Evolutionary conservation across 169 alveolate genomes (phyloP).

Genomic region (Plasmodium chabaudi): DNA sequence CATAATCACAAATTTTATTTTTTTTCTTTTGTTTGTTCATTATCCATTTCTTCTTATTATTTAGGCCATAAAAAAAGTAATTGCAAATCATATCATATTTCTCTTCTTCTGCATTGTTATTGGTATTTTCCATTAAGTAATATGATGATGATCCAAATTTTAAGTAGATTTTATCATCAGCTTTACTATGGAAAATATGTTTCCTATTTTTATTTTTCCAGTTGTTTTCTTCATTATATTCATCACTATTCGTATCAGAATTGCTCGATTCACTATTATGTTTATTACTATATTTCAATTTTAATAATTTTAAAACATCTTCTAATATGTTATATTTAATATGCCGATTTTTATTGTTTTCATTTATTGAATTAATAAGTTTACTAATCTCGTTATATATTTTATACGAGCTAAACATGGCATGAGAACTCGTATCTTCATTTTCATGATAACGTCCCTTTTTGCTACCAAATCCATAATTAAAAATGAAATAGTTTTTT

Average conservation of each 20-base stretch:
- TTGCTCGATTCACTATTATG: neutral
- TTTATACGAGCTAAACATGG: constrained; percentile 29
- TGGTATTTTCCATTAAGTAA: neutral
- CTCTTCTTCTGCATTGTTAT: neutral
- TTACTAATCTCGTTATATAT: constrained; percentile 24
- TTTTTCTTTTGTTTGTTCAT: neutral
- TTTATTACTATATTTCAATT: neutral
- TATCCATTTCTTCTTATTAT: neutral
- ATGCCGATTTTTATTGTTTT: neutral
- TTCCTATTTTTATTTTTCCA: neutral
- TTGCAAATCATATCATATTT: constrained; percentile 18
- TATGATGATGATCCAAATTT: constrained; percentile 2
- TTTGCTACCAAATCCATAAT: constrained; percentile 46
- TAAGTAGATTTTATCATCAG: constrained; percentile 15
- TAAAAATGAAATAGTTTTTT: constrained; percentile 28
- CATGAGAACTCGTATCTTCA: constrained; percentile 70
- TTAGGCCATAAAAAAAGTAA: constrained; percentile 11
- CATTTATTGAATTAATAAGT: neutral
- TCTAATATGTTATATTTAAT: constrained; percentile 23
- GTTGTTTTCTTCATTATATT: neutral
- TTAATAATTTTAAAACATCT: constrained; percentile 11
- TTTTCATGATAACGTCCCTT: constrained; percentile 54
- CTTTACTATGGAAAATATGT: neutral
- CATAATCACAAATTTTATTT: neutral
- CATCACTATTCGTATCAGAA: neutral